Evolutionary conservation across 192 early-diverging fungal genomes (phyloP).

Genomic region (Entomortierella lignicola): DNA sequence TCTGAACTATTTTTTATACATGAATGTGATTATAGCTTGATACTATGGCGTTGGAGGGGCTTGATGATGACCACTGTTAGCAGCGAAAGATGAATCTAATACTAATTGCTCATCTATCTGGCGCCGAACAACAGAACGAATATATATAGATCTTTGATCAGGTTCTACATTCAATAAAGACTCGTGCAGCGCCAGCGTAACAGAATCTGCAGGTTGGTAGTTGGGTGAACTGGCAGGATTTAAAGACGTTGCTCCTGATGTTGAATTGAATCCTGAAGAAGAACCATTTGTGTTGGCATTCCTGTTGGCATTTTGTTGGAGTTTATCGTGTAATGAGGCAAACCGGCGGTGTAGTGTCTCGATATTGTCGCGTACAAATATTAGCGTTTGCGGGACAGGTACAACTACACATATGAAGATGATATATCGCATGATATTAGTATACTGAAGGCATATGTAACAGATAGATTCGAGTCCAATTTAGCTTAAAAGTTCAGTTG

Average conservation of each 20-base stretch:
- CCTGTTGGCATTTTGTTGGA: constrained; percentile 1
- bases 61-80: neutral
- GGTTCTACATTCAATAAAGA: constrained; percentile 19
- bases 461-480: neutral
- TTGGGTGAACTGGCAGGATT: neutral
- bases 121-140: constrained; percentile 33
- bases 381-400: constrained; percentile 39
- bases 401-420: constrained; percentile 7
- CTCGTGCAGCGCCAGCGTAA: constrained; percentile 21
- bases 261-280: neutral
- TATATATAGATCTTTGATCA: constrained; percentile 29
- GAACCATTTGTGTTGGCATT: neutral
- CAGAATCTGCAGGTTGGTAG: neutral
- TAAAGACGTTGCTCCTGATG: constrained; percentile 3
- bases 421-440: neutral
- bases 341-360: constrained; percentile 48
- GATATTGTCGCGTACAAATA: constrained; percentile 51
- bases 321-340: constrained; percentile 21
- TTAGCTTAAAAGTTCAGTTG: too few species aligned
- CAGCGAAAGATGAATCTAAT: constrained; percentile 2
- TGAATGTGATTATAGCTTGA: neutral
- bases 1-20: neutral
- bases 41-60: constrained; percentile 6
- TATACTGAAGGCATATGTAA: too few species aligned
- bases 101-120: constrained; percentile 29